Conservation (phyloP, 2,329 filamentous ascomycete species). For the Colletotrichum eremochloae region DNA sequence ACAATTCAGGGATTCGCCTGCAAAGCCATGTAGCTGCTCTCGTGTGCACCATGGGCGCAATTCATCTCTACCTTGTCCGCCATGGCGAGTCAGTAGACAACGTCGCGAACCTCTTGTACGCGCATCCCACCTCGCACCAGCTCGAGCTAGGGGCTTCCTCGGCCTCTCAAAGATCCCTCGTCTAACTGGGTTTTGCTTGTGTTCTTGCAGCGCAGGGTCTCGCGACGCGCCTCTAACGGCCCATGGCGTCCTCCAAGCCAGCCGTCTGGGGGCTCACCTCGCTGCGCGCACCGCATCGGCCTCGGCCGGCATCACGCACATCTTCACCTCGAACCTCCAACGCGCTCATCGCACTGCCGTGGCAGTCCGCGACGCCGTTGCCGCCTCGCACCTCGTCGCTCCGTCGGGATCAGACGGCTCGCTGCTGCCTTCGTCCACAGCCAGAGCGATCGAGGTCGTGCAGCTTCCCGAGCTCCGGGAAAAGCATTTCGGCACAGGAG, state of each 20-base stretch:
- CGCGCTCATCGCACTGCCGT: slow-evolving; percentile 80
- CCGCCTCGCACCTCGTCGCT: background rate
- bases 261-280: slow-evolving; percentile 76
- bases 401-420: background rate
- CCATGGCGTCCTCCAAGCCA: slow-evolving; percentile 85
- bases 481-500: slow-evolving; percentile 79
- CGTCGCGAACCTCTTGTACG: slow-evolving; percentile 81
- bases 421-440: background rate
- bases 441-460: slow-evolving; percentile 51
- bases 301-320: slow-evolving; percentile 63
- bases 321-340: slow-evolving; percentile 84
- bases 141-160: slow-evolving; percentile 25
- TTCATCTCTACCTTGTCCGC: slow-evolving; percentile 77
- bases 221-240: slow-evolving; percentile 85
- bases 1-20: background rate
- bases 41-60: slow-evolving; percentile 31
- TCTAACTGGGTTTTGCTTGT: slow-evolving; percentile 46
- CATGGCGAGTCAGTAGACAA: slow-evolving; percentile 95
- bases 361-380: slow-evolving; percentile 71
- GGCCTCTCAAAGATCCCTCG: background rate
- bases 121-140: background rate
- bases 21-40: slow-evolving; percentile 27
- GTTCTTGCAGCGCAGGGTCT: slow-evolving; percentile 72
- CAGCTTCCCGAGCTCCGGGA: slow-evolving; percentile 71
- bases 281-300: slow-evolving; percentile 47